Evolutionary conservation across 768 basidiomycete species (phyloP).

Genomic region (Auriscalpium microsporum): DNA sequence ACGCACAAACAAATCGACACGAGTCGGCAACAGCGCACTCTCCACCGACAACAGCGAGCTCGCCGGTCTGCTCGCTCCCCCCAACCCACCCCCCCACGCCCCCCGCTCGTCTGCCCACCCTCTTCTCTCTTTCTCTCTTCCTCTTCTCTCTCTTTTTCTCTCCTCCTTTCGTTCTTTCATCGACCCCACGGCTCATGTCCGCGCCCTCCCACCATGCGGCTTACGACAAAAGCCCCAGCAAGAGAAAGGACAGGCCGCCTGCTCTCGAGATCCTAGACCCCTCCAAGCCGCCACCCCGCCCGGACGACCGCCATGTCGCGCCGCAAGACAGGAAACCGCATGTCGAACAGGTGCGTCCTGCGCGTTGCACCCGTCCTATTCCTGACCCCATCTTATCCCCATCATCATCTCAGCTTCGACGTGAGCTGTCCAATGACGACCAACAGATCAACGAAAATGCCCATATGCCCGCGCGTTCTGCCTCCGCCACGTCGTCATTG

Average conservation of each 20-base stretch:
- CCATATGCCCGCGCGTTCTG: conserved; percentile 47
- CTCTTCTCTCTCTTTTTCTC: conserved; percentile 20
- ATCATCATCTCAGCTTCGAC: conserved; percentile 32
- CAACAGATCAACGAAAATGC: conserved; percentile 37
- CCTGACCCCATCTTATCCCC: background rate
- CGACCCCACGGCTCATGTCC: conserved; percentile 31
- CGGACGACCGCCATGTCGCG: conserved; percentile 24
- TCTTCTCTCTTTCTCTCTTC: conserved; percentile 9
- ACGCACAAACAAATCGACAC: conserved; percentile 5
- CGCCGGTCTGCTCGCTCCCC: conserved; percentile 15
- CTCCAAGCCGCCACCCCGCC: conserved; percentile 28
- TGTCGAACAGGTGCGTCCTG: conserved; percentile 6
- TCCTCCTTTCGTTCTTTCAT: conserved; percentile 25
- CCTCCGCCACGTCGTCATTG: conserved; percentile 70
- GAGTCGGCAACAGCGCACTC: conserved; percentile 1
- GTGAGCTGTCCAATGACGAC: conserved; percentile 33
- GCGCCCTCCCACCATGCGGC: conserved; percentile 19
- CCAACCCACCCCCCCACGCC: background rate
- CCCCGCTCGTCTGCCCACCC: background rate
- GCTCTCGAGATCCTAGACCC: conserved; percentile 39
- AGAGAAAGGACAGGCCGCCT: conserved; percentile 44
- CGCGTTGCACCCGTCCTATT: background rate
- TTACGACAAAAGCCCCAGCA: conserved; percentile 30
- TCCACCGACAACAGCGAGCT: conserved; percentile 11
- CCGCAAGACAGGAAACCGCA: conserved; percentile 10